Percentiles rank a stretch among this genome's conserved stretches.
Evolutionary conservation across 2,329 filamentous ascomycete species (phyloP).

Genomic region (Botrytis fabae): DNA sequence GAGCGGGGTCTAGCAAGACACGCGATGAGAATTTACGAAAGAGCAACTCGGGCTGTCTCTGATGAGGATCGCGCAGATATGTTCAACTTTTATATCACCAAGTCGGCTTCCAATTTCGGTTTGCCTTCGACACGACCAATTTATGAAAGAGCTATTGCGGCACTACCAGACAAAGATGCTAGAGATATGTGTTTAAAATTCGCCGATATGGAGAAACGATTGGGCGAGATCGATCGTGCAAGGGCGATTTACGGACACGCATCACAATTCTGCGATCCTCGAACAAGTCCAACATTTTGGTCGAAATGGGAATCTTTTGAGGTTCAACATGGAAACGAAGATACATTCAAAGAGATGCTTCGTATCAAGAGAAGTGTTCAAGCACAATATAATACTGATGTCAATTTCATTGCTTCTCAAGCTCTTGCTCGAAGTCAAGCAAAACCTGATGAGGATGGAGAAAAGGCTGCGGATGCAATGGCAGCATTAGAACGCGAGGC

Average conservation of each 20-base stretch:
- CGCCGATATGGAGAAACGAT: slow-evolving; percentile 88
- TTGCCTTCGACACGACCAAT: slow-evolving; percentile 92
- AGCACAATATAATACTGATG: slow-evolving; percentile 97
- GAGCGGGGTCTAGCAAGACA: slow-evolving; percentile 91
- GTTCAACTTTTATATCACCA: slow-evolving; percentile 99
- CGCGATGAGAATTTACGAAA: slow-evolving; percentile 98
- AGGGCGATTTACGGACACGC: slow-evolving; percentile 95
- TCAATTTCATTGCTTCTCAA: slow-evolving; percentile 97
- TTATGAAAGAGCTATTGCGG: slow-evolving; percentile 92
- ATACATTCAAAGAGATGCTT: slow-evolving; percentile 99
- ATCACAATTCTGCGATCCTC: slow-evolving; percentile 94
- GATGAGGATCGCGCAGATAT: slow-evolving; percentile 95
- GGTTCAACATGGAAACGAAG: slow-evolving; percentile 96
- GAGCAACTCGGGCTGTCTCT: slow-evolving; percentile 88
- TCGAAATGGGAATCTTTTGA: slow-evolving; percentile 96
- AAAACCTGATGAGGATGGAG: slow-evolving; percentile 46
- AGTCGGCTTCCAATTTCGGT: slow-evolving; percentile 96
- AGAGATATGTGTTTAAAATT: slow-evolving; percentile 99
- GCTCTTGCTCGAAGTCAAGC: slow-evolving; percentile 80
- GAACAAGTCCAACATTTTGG: slow-evolving; percentile 90
- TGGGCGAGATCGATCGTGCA: slow-evolving; percentile 93
- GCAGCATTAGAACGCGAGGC: slow-evolving; percentile 83
- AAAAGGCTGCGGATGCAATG: slow-evolving; percentile 73
- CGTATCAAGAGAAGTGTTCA: slow-evolving; percentile 96
- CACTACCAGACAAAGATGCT: slow-evolving; percentile 89